Percentiles rank a stretch among this genome's conserved stretches.
Evolutionary conservation across 768 basidiomycete genomes (phyloP).

Genomic region (Dentipellis sp.): DNA sequence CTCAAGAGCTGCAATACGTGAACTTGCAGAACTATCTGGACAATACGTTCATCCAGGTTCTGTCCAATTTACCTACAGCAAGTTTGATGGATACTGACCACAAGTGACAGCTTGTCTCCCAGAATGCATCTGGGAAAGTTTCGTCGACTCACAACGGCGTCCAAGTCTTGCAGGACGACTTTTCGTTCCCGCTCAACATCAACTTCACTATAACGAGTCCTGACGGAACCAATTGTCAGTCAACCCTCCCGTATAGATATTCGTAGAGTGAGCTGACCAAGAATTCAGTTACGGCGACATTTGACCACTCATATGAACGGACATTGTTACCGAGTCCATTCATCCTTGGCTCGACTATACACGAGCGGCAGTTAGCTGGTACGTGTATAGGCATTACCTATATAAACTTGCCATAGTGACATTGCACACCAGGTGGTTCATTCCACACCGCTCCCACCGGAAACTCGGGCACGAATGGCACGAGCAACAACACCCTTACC

Average conservation of each 20-base stretch:
- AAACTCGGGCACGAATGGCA: slow-evolving; percentile 52
- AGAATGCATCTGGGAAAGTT: slow-evolving; percentile 38
- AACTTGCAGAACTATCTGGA: slow-evolving; percentile 58
- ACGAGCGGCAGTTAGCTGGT: slow-evolving; percentile 53
- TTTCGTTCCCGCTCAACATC: slow-evolving; percentile 44
- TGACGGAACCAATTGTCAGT: slow-evolving; percentile 25
- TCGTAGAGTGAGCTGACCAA: not conserved
- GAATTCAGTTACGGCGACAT: slow-evolving; percentile 35
- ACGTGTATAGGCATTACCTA: slow-evolving; percentile 14
- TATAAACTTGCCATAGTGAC: not conserved
- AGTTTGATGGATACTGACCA: not conserved
- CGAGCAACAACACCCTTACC: slow-evolving; percentile 56
- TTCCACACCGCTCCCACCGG: slow-evolving; percentile 35
- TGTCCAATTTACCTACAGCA: not conserved
- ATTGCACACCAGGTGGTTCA: slow-evolving; percentile 33
- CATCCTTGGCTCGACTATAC: slow-evolving; percentile 46
- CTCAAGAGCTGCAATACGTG: slow-evolving; percentile 50
- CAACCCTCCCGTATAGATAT: not conserved
- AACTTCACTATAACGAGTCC: slow-evolving; percentile 25
- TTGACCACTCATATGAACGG: slow-evolving; percentile 68
- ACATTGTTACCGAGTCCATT: slow-evolving; percentile 48
- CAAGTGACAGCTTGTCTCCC: slow-evolving; percentile 23
- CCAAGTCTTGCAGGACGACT: slow-evolving; percentile 35
- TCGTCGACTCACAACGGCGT: slow-evolving; percentile 40
- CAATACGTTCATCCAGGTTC: slow-evolving; percentile 32